Conservation (phyloP, 1,284 basidiomycete genomes). For the Ceraceosorus bombacis region DNA sequence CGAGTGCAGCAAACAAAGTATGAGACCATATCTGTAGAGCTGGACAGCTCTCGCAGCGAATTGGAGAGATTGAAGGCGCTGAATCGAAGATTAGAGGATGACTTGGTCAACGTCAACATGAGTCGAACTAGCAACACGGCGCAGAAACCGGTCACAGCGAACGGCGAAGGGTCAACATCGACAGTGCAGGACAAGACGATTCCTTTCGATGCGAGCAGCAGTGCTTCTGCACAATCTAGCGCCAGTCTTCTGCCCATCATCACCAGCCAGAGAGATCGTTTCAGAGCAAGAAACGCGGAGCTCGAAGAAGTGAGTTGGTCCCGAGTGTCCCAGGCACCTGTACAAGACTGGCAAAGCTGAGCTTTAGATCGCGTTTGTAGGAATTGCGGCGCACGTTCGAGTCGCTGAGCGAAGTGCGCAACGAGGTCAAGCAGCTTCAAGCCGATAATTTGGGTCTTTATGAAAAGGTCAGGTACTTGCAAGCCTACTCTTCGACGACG, state of each 20-base stretch:
- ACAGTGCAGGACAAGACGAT: neutral
- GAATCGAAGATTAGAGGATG: slow-evolving; percentile 84
- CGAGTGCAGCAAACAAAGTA: slow-evolving; percentile 58
- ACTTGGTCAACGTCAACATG: slow-evolving; percentile 70
- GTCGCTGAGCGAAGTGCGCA: slow-evolving; percentile 65
- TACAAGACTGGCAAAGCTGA: neutral
- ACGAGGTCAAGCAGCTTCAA: slow-evolving; percentile 38
- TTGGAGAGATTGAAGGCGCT: slow-evolving; percentile 67
- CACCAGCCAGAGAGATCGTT: slow-evolving; percentile 88
- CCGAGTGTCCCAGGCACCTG: neutral
- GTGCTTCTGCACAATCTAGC: slow-evolving; percentile 14
- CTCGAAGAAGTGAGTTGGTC: slow-evolving; percentile 63
- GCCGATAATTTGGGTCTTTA: slow-evolving; percentile 41
- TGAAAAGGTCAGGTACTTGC: slow-evolving; percentile 44
- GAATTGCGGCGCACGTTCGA: slow-evolving; percentile 90
- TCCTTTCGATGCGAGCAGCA: neutral
- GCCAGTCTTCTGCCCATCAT: slow-evolving; percentile 59
- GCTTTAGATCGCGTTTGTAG: neutral
- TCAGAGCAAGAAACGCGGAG: slow-evolving; percentile 88
- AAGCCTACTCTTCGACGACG: slow-evolving; percentile 19
- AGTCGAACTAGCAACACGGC: slow-evolving; percentile 5
- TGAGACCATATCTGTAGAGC: slow-evolving; percentile 52
- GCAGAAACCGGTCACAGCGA: slow-evolving; percentile 18
- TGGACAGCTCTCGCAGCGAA: slow-evolving; percentile 60
- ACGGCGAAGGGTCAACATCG: slow-evolving; percentile 11